Evolutionary conservation across 768 basidiomycete species (phyloP).

Genomic region (Xerocomellus chrysenteron): DNA sequence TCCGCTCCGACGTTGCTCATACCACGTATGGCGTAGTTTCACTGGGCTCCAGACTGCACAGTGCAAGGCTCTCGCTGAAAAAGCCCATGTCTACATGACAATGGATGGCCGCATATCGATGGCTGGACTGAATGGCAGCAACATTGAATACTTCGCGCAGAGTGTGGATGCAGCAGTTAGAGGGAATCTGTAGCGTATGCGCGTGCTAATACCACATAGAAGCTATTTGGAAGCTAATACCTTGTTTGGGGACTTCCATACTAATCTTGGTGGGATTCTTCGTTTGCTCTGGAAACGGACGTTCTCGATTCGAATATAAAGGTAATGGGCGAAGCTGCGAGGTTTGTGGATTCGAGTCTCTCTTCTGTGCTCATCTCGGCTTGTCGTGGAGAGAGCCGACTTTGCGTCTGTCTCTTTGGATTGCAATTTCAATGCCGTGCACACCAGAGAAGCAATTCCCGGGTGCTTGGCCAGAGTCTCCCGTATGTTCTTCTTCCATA

Average conservation of each 20-base stretch:
- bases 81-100: constrained; percentile 94
- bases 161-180: constrained; percentile 81
- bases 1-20: not conserved
- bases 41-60: constrained; percentile 81
- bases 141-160: constrained; percentile 90
- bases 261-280: constrained; percentile 22
- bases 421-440: constrained; percentile 23
- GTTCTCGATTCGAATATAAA: constrained; percentile 18
- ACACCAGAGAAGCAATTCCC: constrained; percentile 19
- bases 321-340: constrained; percentile 2
- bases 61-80: constrained; percentile 79
- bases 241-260: constrained; percentile 21
- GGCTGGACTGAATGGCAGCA: constrained; percentile 82
- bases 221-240: constrained; percentile 22
- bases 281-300: constrained; percentile 2
- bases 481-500: constrained; percentile 13
- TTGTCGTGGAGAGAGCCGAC: not conserved
- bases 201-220: constrained; percentile 26
- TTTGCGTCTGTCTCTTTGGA: not conserved
- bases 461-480: constrained; percentile 25
- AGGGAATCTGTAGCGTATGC: constrained; percentile 56
- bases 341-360: constrained; percentile 13
- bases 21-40: constrained; percentile 49
- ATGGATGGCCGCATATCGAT: constrained; percentile 90
- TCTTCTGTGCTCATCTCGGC: not conserved